phyloP scores from a whole-genome alignment of 768 basidiomycete genomes.

The Boletus reticuloceps region DNA sequence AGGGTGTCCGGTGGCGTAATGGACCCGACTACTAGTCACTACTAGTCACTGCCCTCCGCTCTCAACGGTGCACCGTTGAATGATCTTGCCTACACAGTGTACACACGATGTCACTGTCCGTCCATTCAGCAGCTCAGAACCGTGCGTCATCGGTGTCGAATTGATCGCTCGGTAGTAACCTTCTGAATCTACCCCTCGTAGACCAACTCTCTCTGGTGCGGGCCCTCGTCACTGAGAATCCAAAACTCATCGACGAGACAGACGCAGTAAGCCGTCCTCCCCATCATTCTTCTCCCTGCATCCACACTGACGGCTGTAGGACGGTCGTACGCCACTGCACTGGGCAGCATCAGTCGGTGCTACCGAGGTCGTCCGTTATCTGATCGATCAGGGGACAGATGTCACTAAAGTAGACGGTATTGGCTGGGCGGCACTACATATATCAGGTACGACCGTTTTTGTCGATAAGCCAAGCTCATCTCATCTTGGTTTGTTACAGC shows the following conservation, averaged over 20 bases:
- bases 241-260: constrained; percentile 54
- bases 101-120: constrained; percentile 39
- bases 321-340: constrained; percentile 79
- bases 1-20: constrained; percentile 13
- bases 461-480: background rate
- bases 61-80: background rate
- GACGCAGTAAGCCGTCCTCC: constrained; percentile 50
- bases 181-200: constrained; percentile 27
- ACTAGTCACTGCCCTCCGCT: background rate
- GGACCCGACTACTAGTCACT: background rate
- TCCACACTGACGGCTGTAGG: constrained; percentile 39
- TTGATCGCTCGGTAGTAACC: background rate
- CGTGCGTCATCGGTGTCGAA: constrained; percentile 34
- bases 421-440: constrained; percentile 80
- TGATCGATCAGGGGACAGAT: constrained; percentile 69
- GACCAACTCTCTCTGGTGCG: constrained; percentile 73
- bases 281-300: rapidly evolving
- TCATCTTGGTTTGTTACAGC: constrained; percentile 40
- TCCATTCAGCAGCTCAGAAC: constrained; percentile 70
- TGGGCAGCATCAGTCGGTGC: constrained; percentile 81
- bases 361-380: constrained; percentile 60
- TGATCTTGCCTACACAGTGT: background rate
- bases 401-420: constrained; percentile 60
- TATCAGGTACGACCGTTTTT: constrained; percentile 51
- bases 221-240: constrained; percentile 60